phyloP scores from a whole-genome alignment of 441 rosid species.

The Pelargonium exstipulatum region DNA sequence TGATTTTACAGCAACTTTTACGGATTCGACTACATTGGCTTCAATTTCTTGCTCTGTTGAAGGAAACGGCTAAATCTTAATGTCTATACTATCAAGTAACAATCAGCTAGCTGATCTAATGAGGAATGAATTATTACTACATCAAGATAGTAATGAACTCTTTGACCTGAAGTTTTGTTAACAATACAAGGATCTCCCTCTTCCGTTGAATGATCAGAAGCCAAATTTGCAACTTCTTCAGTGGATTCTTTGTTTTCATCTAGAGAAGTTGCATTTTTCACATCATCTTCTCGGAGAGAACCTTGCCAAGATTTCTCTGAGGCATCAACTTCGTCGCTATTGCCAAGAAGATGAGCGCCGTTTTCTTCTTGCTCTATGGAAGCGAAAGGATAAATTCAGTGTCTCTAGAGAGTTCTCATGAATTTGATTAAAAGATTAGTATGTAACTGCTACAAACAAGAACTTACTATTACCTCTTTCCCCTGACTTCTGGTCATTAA shows the following conservation, averaged over 20 bases:
- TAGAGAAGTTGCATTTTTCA: not conserved
- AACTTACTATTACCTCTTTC: not conserved
- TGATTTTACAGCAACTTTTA: slow-evolving; percentile 17
- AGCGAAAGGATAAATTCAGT: not conserved
- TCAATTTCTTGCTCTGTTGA: not conserved
- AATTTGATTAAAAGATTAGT: not conserved
- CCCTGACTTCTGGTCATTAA: not conserved
- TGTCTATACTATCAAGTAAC: not conserved
- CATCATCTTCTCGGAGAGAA: not conserved
- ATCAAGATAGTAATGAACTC: not conserved
- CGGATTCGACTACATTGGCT: slow-evolving; percentile 11
- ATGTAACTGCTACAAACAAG: not conserved
- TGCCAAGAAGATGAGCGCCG: not conserved
- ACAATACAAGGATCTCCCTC: not conserved
- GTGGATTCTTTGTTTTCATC: not conserved
- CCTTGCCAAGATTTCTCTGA: not conserved
- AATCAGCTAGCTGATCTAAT: not conserved
- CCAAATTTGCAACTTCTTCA: not conserved
- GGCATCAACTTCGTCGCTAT: not conserved
- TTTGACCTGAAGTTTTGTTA: not conserved
- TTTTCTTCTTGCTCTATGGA: not conserved
- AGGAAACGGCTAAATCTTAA: not conserved
- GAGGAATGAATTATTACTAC: not conserved
- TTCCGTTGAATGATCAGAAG: not conserved
- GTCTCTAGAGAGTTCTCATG: not conserved